Percentiles rank a stretch among this genome's conserved stretches.
Evolutionary conservation across 257 asterid species (phyloP).

Genomic region (Buddleja alternifolia): DNA sequence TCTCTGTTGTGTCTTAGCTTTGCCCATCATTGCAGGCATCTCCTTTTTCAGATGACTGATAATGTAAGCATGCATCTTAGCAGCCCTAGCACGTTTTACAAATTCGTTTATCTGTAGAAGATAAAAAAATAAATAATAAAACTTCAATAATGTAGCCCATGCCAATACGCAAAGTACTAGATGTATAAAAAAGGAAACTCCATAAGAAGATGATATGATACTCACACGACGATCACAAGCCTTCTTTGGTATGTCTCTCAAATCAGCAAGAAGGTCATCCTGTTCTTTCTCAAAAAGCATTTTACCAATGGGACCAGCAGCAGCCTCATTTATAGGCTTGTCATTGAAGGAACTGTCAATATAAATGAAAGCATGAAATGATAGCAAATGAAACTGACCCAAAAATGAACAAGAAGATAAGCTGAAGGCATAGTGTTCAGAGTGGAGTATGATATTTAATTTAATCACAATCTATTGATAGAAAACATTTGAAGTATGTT

Average conservation of each 20-base stretch:
- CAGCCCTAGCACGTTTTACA: constrained; percentile 96
- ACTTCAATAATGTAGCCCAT: neutral
- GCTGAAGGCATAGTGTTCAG: neutral
- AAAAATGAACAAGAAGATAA: neutral
- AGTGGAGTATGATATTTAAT: neutral
- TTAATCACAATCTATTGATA: neutral
- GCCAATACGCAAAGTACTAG: neutral
- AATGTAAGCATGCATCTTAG: constrained; percentile 90
- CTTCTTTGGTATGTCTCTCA: constrained; percentile 87
- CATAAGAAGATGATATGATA: neutral
- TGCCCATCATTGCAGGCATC: constrained; percentile 99
- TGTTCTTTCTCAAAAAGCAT: constrained; percentile 92
- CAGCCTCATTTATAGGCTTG: constrained; percentile 74
- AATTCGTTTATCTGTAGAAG: constrained; percentile 88
- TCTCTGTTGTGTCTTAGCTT: constrained; percentile 88
- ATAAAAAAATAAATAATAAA: neutral
- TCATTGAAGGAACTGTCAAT: constrained; percentile 79
- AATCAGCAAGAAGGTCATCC: constrained; percentile 77
- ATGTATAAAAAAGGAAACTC: constrained; percentile 6
- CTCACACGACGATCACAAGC: constrained; percentile 95
- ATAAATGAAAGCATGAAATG: constrained; percentile 15
- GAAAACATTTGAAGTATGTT: constrained; percentile 6
- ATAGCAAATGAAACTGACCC: neutral
- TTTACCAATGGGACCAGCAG: constrained; percentile 83
- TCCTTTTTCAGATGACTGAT: constrained; percentile 83